Evolutionary conservation across 352 stramenopile species (phyloP).

Genomic region (Pythium insidiosum): DNA sequence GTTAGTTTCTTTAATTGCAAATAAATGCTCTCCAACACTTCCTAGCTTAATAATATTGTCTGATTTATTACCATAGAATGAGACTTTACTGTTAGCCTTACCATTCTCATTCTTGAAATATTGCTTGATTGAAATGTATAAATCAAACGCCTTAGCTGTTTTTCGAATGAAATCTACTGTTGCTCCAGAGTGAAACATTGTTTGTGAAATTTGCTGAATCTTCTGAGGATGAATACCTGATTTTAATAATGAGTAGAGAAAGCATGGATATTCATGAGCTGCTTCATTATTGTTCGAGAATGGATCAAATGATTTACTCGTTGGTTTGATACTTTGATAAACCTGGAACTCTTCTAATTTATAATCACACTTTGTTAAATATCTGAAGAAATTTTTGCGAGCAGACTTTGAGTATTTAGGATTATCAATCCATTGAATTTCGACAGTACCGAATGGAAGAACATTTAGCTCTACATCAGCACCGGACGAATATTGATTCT

Average conservation of each 20-base stretch:
- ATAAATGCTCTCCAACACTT: constrained; percentile 16
- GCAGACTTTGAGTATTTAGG: constrained; percentile 10
- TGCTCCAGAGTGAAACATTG: too few relatives aligned
- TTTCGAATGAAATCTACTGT: constrained; percentile 20
- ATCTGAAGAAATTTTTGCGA: constrained; percentile 20
- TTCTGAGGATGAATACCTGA: constrained; percentile 7
- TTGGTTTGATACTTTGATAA: constrained; percentile 6
- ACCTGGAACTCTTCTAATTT: constrained; percentile 17
- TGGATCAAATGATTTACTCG: constrained; percentile 6
- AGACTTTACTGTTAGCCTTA: constrained; percentile 8
- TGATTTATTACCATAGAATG: constrained; percentile 8
- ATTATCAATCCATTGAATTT: constrained; percentile 16
- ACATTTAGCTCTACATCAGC: too few relatives aligned
- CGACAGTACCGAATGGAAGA: constrained; percentile 9
- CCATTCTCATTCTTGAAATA: constrained; percentile 6
- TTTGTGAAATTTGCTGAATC: constrained; percentile 16
- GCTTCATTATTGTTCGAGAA: background rate
- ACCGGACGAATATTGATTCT: constrained; percentile 19
- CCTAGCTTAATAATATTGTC: constrained; percentile 13
- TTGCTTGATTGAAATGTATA: constrained; percentile 17
- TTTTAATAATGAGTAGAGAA: constrained; percentile 14
- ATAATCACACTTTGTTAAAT: constrained; percentile 17
- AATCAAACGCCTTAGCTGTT: constrained; percentile 13
- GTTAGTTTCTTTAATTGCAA: constrained; percentile 16
- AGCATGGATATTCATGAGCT: constrained; percentile 4